phyloP scores from a whole-genome alignment of 2,329 filamentous ascomycete genomes.

The Aspergillus hortae region DNA sequence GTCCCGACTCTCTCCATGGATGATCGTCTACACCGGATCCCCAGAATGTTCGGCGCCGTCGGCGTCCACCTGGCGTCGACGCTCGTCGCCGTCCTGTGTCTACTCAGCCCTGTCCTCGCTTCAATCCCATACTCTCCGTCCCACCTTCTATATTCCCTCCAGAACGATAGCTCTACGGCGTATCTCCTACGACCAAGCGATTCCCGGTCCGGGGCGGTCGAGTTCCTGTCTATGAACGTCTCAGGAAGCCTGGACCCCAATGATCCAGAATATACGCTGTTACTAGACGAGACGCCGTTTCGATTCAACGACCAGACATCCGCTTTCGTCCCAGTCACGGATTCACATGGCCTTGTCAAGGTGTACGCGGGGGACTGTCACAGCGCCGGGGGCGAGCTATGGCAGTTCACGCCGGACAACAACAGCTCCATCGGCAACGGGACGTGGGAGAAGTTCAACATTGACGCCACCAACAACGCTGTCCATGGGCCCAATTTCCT shows the following conservation, averaged over 20 bases:
- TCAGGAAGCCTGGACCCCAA: slow-evolving; percentile 55
- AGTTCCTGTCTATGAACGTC: slow-evolving; percentile 65
- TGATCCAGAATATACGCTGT: slow-evolving; percentile 30
- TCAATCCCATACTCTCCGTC: slow-evolving; percentile 75
- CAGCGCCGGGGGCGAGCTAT: slow-evolving; percentile 56
- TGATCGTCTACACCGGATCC: slow-evolving; percentile 9
- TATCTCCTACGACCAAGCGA: slow-evolving; percentile 67
- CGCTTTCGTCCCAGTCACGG: slow-evolving; percentile 69
- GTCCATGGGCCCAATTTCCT: slow-evolving; percentile 54
- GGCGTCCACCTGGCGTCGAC: slow-evolving; percentile 9
- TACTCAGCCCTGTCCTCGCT: slow-evolving; percentile 24
- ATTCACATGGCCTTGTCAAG: slow-evolving; percentile 65
- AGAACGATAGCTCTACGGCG: slow-evolving; percentile 52
- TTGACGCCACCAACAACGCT: slow-evolving; percentile 31
- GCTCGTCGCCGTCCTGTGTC: slow-evolving; percentile 18
- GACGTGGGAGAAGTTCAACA: slow-evolving; percentile 50
- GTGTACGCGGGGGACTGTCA: slow-evolving; percentile 73
- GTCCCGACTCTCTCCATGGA: slow-evolving; percentile 12
- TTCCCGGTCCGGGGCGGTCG: slow-evolving; percentile 41
- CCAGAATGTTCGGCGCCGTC: slow-evolving; percentile 13
- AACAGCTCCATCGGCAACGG: slow-evolving; percentile 47
- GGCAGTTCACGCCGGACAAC: slow-evolving; percentile 59
- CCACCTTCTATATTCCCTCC: slow-evolving; percentile 59
- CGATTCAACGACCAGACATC: slow-evolving; percentile 41
- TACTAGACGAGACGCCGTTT: slow-evolving; percentile 27